Base-by-base conservation (phyloP, 768 basidiomycete genomes). In the Aureoboletus auriporus region DNA sequence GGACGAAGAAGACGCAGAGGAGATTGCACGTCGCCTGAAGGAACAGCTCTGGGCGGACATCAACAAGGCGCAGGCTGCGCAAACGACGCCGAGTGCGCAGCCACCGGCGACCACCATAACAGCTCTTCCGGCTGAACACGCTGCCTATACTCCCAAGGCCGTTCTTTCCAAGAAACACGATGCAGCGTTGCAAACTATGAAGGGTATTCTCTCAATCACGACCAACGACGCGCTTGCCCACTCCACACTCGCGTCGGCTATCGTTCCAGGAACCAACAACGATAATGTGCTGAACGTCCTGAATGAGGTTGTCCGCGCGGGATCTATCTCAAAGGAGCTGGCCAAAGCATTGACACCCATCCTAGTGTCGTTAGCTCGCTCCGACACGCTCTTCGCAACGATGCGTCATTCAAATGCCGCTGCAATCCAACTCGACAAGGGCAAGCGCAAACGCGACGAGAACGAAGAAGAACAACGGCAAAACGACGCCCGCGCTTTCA, bases 11-110 rank as follows among this genome's bases (percentile, higher is more conserved):
- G 82, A 87, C 49, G 86, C 86, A 3, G 79, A 84, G 53, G 86
- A 83, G 57, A 86, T 87, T 56, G 85, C 85, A 5, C 76, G 83
- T 39, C 72, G 83, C 26, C 68, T 91, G 28, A 82, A 84, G n/a
- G 85, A 85, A 54, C 81, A 90, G 50, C 72, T 90, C 6, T 84
- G 82, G 79, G 88, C 86, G 4, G 85, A 87, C 56, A 84, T 89
- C 42, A 80, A 69, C 58, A 83, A 79, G 60, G 84, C 76, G 6
- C 80, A 76, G 51, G 77, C 76, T 5, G 75, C 75, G n/a, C 65
- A 57, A 35, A 52, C 58, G 7, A 50, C 29, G 12, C 48, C 62
- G 35, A 67, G 60, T 51, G 31, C 54, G 3, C 49, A 53, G 40
- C 53, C 57, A 8, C 31, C 38, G 20, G 20, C 48, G 16, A 8